Evolutionary conservation across 1,284 basidiomycete genomes (phyloP), one percentile per base, ranked within the genome.

Genomic region (Malassezia nana): DNA sequence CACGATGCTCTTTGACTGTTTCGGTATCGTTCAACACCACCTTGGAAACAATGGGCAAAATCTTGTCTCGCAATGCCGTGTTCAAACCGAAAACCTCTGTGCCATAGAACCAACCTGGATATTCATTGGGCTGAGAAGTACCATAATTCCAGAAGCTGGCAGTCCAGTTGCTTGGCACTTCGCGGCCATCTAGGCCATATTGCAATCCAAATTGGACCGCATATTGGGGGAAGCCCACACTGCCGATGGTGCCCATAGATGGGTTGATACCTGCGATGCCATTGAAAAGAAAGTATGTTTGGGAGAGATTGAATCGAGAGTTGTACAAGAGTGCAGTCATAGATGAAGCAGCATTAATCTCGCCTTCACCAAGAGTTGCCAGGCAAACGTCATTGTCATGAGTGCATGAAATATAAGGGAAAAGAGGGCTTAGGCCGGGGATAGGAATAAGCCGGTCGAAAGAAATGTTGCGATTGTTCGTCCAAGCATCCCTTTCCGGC

Each of bases 61-160:
- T 78, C 13, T 65, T 58, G 41, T 76, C 72, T n/a, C 78, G 74
- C 13, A 81, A 70, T 50, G 74, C 75, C 29, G 77, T 77, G 67
- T 80, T 80, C 50, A 81, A 65, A 65, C 79, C 78, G 62, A 77
- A 80, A 8, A 80, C 75, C 68, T 81, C 79, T 12, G 78, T 79
- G 24, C 79, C 79, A 60, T 80, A 79, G 31, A 78, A 65, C 26
- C 59, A 59, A 9, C 55, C 53, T 1, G 77, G 75, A 44, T 69
- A 70, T 30, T 73, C 44, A 30, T 66, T 72, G 0, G 78, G 78
- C 15, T 59, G 59, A 22, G 41, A 59, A 4, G 77, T 69, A 0
- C 76, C 77, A 38, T 71, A 73, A 8, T 72, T 68, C 54, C 77
- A 75, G 65, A 78, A 79, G 1, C 78, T 78, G 1, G 77, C 77